Conservation (phyloP, 2,329 filamentous ascomycete species). For the Dactylellina haptotyla region DNA sequence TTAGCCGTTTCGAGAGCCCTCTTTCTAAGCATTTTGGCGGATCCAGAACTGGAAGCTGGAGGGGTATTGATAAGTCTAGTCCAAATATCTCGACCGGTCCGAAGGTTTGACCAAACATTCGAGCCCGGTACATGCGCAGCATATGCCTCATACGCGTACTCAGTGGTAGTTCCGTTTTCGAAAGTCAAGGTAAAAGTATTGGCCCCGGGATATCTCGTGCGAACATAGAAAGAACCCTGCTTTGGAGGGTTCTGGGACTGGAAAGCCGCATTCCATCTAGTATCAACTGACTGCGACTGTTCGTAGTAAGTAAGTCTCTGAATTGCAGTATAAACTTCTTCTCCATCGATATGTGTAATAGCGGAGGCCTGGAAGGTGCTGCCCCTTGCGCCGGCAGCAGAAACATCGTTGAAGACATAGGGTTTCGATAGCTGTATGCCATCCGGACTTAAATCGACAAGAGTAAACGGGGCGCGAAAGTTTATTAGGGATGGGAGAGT, state of each 20-base stretch:
- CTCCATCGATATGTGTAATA: conserved; percentile 48
- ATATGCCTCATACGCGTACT: conserved; percentile 26
- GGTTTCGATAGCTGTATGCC: conserved; percentile 32
- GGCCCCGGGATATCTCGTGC: conserved; percentile 35
- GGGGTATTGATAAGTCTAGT: conserved; percentile 28
- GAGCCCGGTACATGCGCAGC: conserved; percentile 8
- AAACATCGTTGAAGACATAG: conserved; percentile 24
- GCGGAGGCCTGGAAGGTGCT: conserved; percentile 9
- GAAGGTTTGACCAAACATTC: conserved; percentile 20
- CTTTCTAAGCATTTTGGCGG: not conserved
- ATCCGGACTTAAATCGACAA: conserved; percentile 37
- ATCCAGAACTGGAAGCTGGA: not conserved
- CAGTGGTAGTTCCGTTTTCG: conserved; percentile 35
- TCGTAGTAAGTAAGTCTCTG: conserved; percentile 41
- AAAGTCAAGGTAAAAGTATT: conserved; percentile 49
- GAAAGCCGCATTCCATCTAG: conserved; percentile 41
- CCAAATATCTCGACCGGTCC: conserved; percentile 26
- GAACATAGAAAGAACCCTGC: conserved; percentile 9
- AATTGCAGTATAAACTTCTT: conserved; percentile 33
- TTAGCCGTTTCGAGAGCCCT: conserved; percentile 9
- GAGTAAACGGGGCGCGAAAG: conserved; percentile 37
- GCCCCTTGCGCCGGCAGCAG: not conserved
- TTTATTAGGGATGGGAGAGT: conserved; percentile 41
- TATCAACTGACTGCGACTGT: conserved; percentile 42
- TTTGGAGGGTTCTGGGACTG: conserved; percentile 49